Percentiles rank a stretch among this genome's conserved stretches.
These are phyloP conservation scores for Rhodotorula sp. DNA, from an alignment of 1,284 basidiomycete genomes.

Conservation along the genomic window DNA sequence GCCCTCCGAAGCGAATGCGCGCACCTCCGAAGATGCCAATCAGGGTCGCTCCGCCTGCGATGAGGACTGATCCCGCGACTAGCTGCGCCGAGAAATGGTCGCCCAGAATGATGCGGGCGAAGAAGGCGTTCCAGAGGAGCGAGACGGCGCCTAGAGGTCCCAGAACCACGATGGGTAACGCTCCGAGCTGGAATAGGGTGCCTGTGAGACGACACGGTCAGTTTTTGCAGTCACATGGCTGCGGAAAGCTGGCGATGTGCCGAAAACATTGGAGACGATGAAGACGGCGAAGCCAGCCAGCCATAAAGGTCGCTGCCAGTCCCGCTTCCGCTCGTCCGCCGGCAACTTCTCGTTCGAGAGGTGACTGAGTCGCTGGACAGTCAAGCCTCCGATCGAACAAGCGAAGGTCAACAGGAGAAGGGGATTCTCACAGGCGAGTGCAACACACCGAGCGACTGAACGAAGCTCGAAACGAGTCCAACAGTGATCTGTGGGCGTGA, in stretches of 20 bases:
- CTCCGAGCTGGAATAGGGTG: conserved; percentile 92
- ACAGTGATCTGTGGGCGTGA: conserved; percentile 55
- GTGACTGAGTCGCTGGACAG: conserved; percentile 93
- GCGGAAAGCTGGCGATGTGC: not conserved
- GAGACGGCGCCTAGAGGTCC: conserved; percentile 70
- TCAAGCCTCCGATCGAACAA: conserved; percentile 60
- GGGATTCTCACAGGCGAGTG: not conserved
- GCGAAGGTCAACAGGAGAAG: conserved; percentile 3
- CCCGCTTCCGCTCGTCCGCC: conserved; percentile 62
- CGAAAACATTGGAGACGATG: conserved; percentile 75
- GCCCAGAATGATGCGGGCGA: conserved; percentile 79
- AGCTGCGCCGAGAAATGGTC: conserved; percentile 83
- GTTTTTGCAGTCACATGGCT: too few relatives aligned
- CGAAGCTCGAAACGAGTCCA: conserved; percentile 81
- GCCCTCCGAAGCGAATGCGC: too few relatives aligned
- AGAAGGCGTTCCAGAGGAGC: conserved; percentile 91
- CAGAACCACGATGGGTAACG: conserved; percentile 86
- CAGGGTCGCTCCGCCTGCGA: conserved; percentile 82
- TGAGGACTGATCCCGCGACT: conserved; percentile 79
- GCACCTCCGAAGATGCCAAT: conserved; percentile 79
- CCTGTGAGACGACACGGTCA: conserved; percentile 44
- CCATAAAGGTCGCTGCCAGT: conserved; percentile 80
- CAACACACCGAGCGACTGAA: conserved; percentile 73
- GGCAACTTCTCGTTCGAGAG: conserved; percentile 76
- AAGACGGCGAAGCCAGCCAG: conserved; percentile 68